Conservation (phyloP, 768 basidiomycete species). For the Amanita fuliginea region DNA sequence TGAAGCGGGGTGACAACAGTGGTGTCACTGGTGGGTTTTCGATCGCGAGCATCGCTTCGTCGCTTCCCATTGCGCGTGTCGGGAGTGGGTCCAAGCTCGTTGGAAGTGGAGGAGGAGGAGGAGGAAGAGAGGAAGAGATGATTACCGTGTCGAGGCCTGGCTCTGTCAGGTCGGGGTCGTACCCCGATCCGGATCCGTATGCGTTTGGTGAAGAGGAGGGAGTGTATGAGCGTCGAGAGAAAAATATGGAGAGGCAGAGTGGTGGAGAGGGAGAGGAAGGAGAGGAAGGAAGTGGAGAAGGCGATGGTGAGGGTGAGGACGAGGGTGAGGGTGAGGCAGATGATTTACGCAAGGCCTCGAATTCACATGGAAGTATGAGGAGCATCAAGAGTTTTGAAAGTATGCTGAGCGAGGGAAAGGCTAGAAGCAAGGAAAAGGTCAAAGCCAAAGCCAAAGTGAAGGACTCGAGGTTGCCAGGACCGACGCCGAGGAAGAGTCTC, state of each 20-base stretch:
- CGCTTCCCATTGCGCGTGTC: constrained; percentile 44
- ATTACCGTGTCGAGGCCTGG: constrained; percentile 32
- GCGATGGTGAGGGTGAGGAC: constrained; percentile 18
- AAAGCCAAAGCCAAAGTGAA: constrained; percentile 12
- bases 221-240: constrained; percentile 10
- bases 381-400: constrained; percentile 84
- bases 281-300: constrained; percentile 19
- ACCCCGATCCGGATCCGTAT: constrained; percentile 29
- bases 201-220: constrained; percentile 30
- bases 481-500: constrained; percentile 49
- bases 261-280: constrained; percentile 28
- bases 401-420: constrained; percentile 50
- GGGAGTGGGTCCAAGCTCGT: constrained; percentile 19
- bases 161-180: constrained; percentile 21
- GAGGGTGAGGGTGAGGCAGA: constrained; percentile 16
- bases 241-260: constrained; percentile 23
- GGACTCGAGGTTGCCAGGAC: constrained; percentile 12
- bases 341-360: constrained; percentile 27
- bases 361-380: constrained; percentile 30
- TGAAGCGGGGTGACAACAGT: constrained; percentile 59
- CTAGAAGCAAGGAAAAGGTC: too few species aligned
- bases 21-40: constrained; percentile 46
- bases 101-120: constrained; percentile 22
- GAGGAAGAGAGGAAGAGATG: constrained; percentile 36
- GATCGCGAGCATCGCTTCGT: constrained; percentile 58